Percentiles rank a stretch among this genome's conserved stretches.
Evolutionary conservation across 164 flowering plant genomes (phyloP).

Genomic region (Macadamia integrifolia): DNA sequence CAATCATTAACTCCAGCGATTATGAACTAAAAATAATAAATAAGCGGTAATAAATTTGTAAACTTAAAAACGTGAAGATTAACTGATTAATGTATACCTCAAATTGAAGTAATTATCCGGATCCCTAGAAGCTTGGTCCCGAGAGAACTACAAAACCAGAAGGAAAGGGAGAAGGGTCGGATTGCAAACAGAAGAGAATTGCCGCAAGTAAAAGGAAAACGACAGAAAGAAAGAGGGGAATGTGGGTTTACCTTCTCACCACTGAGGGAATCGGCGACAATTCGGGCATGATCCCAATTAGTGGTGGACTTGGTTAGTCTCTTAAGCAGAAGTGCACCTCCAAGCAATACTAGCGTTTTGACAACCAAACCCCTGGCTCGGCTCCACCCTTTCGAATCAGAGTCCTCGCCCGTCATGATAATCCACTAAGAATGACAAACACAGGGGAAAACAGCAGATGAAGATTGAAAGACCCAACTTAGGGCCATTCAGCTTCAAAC

Average conservation of each 20-base stretch:
- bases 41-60: neutral
- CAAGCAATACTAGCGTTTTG: conserved; percentile 62
- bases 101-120: conserved; percentile 89
- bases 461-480: no score
- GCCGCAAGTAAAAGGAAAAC: neutral
- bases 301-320: conserved; percentile 79
- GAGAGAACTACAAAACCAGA: conserved; percentile 44
- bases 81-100: conserved; percentile 37
- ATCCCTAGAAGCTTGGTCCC: conserved; percentile 81
- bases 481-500: no score
- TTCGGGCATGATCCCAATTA: conserved; percentile 80
- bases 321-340: conserved; percentile 73
- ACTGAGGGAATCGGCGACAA: conserved; percentile 63
- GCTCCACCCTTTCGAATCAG: conserved; percentile 52
- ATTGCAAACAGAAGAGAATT: neutral
- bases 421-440: neutral
- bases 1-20: no score
- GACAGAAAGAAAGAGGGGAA: neutral
- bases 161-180: conserved; percentile 2
- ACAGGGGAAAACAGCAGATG: neutral
- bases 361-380: conserved; percentile 53
- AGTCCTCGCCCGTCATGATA: conserved; percentile 16
- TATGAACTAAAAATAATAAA: no score
- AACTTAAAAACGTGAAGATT: neutral
- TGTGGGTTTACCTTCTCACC: conserved; percentile 61